Base-by-base conservation (phyloP, 108 stramenopile genomes). In the Skeletonema costatum region DNA sequence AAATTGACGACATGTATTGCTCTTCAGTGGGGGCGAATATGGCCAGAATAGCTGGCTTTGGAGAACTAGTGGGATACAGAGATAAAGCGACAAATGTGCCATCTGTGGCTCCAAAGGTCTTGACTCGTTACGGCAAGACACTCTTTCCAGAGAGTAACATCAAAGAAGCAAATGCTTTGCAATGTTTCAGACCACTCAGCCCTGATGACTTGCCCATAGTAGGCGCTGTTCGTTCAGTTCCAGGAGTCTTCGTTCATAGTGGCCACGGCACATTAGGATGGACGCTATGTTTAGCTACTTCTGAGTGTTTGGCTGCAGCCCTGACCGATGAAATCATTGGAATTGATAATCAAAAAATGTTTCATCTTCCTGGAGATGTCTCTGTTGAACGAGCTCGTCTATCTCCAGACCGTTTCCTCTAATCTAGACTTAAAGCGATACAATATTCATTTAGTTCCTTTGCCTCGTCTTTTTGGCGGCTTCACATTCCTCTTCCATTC, bases 251-350 rank as follows among this genome's bases (percentile, higher is more conserved):
- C 73, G 4, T 87, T 32, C 86, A 87, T 65, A 82, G 71, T 14
- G 86, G 86, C 17, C 86, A 87, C 63, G 83, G 86, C 4, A 87
- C 86, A 51, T 50, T 87, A n/a, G 86, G 86, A 5, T 87, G 86
- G 86, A 87, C 86, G 2, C 41, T 82, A 60, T 71, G 66, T 32
- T 58, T 84, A 13, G 83, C 86, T 8, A 87, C 86, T 29, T 79
- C 75, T 32, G 78, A 84, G 31, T 87, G 86, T 78, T 60, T 84
- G 32, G 83, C 83, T 8, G 79, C 84, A 61, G 80, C 64, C n/a
- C 35, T 87, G 53, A 67, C 66, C 64, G 78, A 84, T 39, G 64
- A 75, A 14, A 72, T 84, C 4, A 6, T 10, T n/a, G 66, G 73
- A 13, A 74, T 30, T 2, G 9, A 68, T 36, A 32, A 9, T 62